Evolutionary conservation across 2,329 filamentous ascomycete species (phyloP), one percentile per base, ranked within the genome.

Genomic region (Aureobasidium namibiae): DNA sequence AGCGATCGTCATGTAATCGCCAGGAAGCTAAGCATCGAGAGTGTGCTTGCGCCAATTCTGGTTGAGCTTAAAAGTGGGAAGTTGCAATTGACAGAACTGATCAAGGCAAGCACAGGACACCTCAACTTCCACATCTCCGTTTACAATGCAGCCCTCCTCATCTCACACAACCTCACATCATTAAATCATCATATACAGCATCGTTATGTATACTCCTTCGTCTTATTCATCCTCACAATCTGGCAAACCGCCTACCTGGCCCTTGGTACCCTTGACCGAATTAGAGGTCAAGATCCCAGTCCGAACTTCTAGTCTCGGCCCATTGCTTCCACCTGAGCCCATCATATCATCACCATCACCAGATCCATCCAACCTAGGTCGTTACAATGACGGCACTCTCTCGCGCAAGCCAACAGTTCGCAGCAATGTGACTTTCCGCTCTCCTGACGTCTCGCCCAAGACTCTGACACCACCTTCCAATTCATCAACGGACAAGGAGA

Each of bases 211-310:
- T 49, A 34, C 29, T 9, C 31, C 46, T 36, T 49, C 31, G 29
- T 49, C 31, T 23, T 49, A 49, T 49, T 29, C 58, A 62, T 7
- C 61, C 63, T 9, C 64, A 56, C 46, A 66, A 65, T 29, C 54
- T 16, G 23, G 33, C 18, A 59, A 53, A 38, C 39, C 57, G 13
- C 57, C 57, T 16, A 59, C 46, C 5, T 59, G 46, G 46, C 57
- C 57, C 18, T 38, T 59, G 57, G 46, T 59, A 1, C 57, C 57
- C 6, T 18, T 59, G 10, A 50, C 45, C 6, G 56, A 59, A 16
- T 6, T 49, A n/a, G 56, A 59, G 6, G 9, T 59, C 31, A n/a
- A 59, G 3, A 38, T 53, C 24, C 57, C 57, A 3, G n/a, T 50
- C 9, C 56, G 56, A 14, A 36, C 46, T 11, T 59, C 56, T n/a